phyloP scores from a whole-genome alignment of 2,329 filamentous ascomycete genomes.

The Malbranchea zuffiana region DNA sequence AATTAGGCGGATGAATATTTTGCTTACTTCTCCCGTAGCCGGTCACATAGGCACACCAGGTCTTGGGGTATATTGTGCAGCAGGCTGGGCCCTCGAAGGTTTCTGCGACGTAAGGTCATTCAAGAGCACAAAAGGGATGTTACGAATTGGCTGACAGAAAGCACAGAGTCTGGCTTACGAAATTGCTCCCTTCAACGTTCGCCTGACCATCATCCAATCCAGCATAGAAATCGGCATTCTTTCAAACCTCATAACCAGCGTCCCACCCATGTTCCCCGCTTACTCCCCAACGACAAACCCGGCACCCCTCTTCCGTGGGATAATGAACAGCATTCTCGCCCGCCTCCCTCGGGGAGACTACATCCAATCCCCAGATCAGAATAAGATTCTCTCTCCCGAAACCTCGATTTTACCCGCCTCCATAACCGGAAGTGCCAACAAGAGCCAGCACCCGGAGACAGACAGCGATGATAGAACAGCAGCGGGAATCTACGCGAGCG shows the following conservation, averaged over 20 bases:
- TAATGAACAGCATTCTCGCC: slow-evolving; percentile 70
- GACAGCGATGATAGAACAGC: slow-evolving; percentile 10
- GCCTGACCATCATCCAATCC: slow-evolving; percentile 88
- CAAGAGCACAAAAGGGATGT: slow-evolving; percentile 51
- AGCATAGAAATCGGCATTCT: slow-evolving; percentile 85
- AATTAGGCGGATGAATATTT: not conserved
- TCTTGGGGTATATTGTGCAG: slow-evolving; percentile 80
- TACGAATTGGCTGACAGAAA: slow-evolving; percentile 66
- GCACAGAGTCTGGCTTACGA: slow-evolving; percentile 72
- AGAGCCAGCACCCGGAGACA: slow-evolving; percentile 7
- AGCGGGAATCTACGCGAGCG: too few relatives aligned
- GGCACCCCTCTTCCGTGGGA: slow-evolving; percentile 71
- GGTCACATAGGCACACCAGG: slow-evolving; percentile 89
- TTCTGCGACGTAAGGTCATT: slow-evolving; percentile 62
- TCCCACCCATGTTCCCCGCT: slow-evolving; percentile 59
- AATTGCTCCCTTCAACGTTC: slow-evolving; percentile 92
- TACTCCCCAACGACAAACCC: slow-evolving; percentile 60
- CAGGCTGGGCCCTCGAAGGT: slow-evolving; percentile 89
- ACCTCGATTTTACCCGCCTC: slow-evolving; percentile 3
- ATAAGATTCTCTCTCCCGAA: not conserved
- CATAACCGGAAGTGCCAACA: slow-evolving; percentile 1
- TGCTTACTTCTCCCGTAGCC: slow-evolving; percentile 31
- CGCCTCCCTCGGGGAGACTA: slow-evolving; percentile 50
- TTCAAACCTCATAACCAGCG: slow-evolving; percentile 76
- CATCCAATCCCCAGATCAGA: slow-evolving; percentile 18